A percentile compares a stretch with the other conserved stretches of the same genome.
These are phyloP conservation scores for Fusarium dimerum DNA, from an alignment of 2,329 filamentous ascomycete species.

Conservation along the genomic window DNA sequence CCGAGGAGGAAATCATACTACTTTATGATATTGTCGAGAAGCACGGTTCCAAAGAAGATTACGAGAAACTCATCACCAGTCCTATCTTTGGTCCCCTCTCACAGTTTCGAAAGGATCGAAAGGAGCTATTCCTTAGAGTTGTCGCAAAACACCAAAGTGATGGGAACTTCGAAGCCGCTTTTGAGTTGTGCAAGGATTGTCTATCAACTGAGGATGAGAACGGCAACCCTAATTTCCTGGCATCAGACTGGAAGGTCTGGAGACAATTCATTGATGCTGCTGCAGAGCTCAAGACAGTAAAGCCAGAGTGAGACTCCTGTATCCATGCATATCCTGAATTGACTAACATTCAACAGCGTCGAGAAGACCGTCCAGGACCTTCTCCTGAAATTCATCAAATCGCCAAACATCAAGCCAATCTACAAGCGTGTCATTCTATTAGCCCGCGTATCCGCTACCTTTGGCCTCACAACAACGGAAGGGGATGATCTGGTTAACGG, in stretches of 20 bases:
- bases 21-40: conserved; percentile 49
- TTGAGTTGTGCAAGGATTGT: conserved; percentile 45
- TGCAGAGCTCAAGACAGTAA: conserved; percentile 30
- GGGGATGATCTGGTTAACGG: conserved; percentile 30
- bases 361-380: conserved; percentile 30
- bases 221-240: conserved; percentile 42
- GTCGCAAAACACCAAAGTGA: conserved; percentile 39
- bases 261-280: conserved; percentile 42
- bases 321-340: background rate
- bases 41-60: conserved; percentile 45
- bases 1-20: conserved; percentile 53
- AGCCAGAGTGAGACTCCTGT: conserved; percentile 35
- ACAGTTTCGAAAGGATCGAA: conserved; percentile 49
- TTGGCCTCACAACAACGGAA: conserved; percentile 34
- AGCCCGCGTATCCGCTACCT: conserved; percentile 40
- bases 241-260: conserved; percentile 47
- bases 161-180: conserved; percentile 45
- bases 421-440: conserved; percentile 42
- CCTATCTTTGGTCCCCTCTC: conserved; percentile 42
- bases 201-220: conserved; percentile 41
- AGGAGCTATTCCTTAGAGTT: conserved; percentile 47
- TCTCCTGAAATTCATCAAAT: conserved; percentile 33
- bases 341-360: conserved; percentile 27
- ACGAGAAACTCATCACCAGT: conserved; percentile 40
- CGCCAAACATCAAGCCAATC: conserved; percentile 36